These are phyloP conservation scores for Quercus glauca DNA, from an alignment of 306 rosid genomes.

Conservation along the genomic window DNA sequence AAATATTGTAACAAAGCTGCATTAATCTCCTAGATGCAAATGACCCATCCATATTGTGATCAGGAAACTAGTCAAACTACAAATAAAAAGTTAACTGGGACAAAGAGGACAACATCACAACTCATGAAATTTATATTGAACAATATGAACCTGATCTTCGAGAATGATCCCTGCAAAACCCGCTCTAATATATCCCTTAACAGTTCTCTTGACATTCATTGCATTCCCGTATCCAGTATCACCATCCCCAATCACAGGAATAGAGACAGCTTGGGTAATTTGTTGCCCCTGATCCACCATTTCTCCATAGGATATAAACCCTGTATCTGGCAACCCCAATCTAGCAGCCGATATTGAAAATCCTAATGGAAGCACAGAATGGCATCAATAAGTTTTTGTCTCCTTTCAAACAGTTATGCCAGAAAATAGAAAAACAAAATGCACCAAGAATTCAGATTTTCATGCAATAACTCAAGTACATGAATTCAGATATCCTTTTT, in stretches of 20 bases:
- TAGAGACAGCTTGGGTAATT: conserved; percentile 63
- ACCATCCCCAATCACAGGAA: conserved; percentile 87
- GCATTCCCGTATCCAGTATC: conserved; percentile 92
- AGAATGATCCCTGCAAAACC: conserved; percentile 85
- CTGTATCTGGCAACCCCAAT: conserved; percentile 83
- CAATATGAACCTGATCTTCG: conserved; percentile 74
- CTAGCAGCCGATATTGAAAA: conserved; percentile 79
- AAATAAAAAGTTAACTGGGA: neutral
- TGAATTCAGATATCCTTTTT: no score
- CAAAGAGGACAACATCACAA: neutral
- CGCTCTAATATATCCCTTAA: conserved; percentile 70
- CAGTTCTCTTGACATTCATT: conserved; percentile 85
- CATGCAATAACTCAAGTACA: no score
- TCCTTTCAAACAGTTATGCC: neutral
- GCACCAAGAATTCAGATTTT: no score
- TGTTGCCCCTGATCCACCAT: conserved; percentile 75
- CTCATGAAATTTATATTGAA: neutral
- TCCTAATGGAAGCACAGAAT: conserved; percentile 35
- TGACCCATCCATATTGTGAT: neutral
- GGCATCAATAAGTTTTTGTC: neutral
- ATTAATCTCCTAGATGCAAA: neutral
- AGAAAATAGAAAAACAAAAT: no score
- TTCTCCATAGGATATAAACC: conserved; percentile 81
- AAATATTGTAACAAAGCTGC: neutral
- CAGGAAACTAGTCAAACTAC: neutral